These are phyloP conservation scores for Stenogyne calaminthoides DNA, from an alignment of 305 asterid species.

Conservation along the genomic window DNA sequence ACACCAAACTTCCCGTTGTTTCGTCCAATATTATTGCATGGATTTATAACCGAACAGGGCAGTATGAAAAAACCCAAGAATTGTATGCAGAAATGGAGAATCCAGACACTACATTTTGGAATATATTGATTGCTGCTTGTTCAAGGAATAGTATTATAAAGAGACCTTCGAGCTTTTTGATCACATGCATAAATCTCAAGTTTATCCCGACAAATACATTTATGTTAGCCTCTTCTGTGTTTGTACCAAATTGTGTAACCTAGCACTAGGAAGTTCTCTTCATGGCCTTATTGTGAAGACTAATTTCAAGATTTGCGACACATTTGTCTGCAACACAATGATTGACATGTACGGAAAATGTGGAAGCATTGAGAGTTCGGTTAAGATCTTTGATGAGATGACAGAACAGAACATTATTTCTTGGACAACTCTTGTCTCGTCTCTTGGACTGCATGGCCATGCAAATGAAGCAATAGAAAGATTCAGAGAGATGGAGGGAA, in stretches of 20 bases:
- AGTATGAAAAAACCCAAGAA: slow-evolving; percentile 59
- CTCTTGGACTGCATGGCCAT: slow-evolving; percentile 56
- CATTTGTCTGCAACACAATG: slow-evolving; percentile 52
- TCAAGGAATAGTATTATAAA: slow-evolving; percentile 53
- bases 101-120: slow-evolving; percentile 64
- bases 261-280: slow-evolving; percentile 62
- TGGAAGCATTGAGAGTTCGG: slow-evolving; percentile 46
- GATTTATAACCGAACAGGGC: slow-evolving; percentile 50
- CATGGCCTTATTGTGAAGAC: slow-evolving; percentile 45
- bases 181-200: slow-evolving; percentile 45
- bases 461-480: slow-evolving; percentile 48
- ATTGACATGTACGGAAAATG: slow-evolving; percentile 72
- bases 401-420: slow-evolving; percentile 44
- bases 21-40: slow-evolving; percentile 49
- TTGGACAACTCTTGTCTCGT: slow-evolving; percentile 55
- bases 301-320: slow-evolving; percentile 41
- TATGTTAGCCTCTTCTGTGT: slow-evolving; percentile 56
- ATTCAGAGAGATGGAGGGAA: slow-evolving; percentile 50
- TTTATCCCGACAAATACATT: slow-evolving; percentile 56
- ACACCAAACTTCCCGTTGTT: slow-evolving; percentile 37
- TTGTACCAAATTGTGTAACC: slow-evolving; percentile 52
- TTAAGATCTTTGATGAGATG: slow-evolving; percentile 49
- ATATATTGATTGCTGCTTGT: slow-evolving; percentile 65
- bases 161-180: slow-evolving; percentile 57
- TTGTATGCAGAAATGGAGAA: slow-evolving; percentile 50